A percentile compares a stretch with the other conserved stretches of the same genome.
Conservation (phyloP, 1,139 yeast genomes). For the Debaryomyces fabryi region DNA sequence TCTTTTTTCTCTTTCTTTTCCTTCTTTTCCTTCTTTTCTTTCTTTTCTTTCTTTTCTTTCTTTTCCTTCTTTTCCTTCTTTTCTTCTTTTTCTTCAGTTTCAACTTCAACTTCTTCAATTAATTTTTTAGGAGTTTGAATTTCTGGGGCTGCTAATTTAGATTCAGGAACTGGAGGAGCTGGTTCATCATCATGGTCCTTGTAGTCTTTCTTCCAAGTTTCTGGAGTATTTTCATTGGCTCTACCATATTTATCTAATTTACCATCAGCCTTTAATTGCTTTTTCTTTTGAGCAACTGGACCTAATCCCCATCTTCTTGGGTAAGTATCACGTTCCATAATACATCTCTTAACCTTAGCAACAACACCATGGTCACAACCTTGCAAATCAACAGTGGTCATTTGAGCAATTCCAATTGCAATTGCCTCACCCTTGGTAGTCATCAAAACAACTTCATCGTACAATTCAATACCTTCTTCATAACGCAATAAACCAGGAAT, state of each 20-base stretch:
- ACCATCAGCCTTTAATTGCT: conserved; percentile 96
- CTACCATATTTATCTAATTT: conserved; percentile 96
- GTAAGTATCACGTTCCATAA: conserved; percentile 98
- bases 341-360: conserved; percentile 98
- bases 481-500: conserved; percentile 97
- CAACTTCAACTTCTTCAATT: conserved; percentile 34
- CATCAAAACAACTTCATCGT: conserved; percentile 96
- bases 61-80: conserved; percentile 59
- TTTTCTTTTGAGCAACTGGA: conserved; percentile 98
- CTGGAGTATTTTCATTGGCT: conserved; percentile 90
- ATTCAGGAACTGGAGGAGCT: conserved; percentile 53
- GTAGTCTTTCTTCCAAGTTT: conserved; percentile 85
- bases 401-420: conserved; percentile 97
- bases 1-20: conserved; percentile 38
- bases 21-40: conserved; percentile 63
- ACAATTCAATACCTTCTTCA: conserved; percentile 96
- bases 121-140: conserved; percentile 55
- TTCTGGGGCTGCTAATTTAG: conserved; percentile 52
- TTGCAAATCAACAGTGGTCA: conserved; percentile 97
- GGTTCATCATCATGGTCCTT: conserved; percentile 76
- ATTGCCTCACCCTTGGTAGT: conserved; percentile 99
- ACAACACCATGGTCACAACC: conserved; percentile 98
- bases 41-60: conserved; percentile 69
- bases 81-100: conserved; percentile 31
- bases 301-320: conserved; percentile 99